phyloP scores from a whole-genome alignment of 805 yeast genomes.

The Candida orba region DNA sequence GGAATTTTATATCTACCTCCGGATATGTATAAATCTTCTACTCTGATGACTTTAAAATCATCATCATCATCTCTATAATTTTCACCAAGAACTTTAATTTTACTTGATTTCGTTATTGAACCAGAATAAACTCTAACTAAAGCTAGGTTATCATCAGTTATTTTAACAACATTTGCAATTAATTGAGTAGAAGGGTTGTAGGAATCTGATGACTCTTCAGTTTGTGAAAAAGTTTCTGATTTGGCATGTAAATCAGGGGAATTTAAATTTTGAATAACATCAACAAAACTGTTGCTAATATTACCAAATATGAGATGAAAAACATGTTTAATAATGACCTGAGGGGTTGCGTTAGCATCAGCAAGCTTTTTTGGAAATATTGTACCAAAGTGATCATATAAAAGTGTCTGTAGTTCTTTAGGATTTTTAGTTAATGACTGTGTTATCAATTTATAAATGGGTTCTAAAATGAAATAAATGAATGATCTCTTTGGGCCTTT shows the following conservation, averaged over 20 bases:
- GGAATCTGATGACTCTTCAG: constrained; percentile 20
- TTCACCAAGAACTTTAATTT: constrained; percentile 52
- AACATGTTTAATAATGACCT: constrained; percentile 47
- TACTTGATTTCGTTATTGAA: constrained; percentile 37
- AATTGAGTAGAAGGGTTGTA: constrained; percentile 30
- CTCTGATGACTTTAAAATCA: constrained; percentile 34
- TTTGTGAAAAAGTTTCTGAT: constrained; percentile 19
- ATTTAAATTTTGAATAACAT: constrained; percentile 32
- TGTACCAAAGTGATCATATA: constrained; percentile 44
- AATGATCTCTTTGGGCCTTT: constrained; percentile 19
- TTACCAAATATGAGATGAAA: constrained; percentile 47
- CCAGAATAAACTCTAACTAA: constrained; percentile 63
- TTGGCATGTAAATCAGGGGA: constrained; percentile 32
- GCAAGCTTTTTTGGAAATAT: constrained; percentile 29
- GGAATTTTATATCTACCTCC: constrained; percentile 66
- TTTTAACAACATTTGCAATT: constrained; percentile 50
- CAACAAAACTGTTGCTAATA: constrained; percentile 43
- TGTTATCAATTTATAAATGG: constrained; percentile 70
- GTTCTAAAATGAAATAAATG: constrained; percentile 67
- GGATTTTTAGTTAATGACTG: constrained; percentile 49
- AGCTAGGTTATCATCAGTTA: constrained; percentile 49
- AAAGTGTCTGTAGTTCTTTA: constrained; percentile 32
- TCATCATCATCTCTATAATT: constrained; percentile 43
- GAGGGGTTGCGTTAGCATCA: constrained; percentile 45
- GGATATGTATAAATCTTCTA: constrained; percentile 36